Evolutionary conservation across 768 basidiomycete genomes (phyloP), one percentile per base, ranked within the genome.

Genomic region (Boletus subcaerulescens): DNA sequence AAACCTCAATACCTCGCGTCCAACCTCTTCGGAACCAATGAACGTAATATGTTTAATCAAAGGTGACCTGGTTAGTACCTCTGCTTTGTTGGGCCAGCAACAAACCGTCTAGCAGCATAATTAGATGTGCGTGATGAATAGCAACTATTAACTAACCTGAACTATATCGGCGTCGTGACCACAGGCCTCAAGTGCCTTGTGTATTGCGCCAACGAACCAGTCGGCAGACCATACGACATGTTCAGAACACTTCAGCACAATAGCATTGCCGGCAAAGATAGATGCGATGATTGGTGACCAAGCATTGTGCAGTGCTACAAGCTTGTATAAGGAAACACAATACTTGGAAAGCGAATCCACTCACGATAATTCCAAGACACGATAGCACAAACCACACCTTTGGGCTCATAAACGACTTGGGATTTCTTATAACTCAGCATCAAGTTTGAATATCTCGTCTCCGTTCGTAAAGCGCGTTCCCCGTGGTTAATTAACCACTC

Each of bases 321-420:
- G n/a, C 32, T 40, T 12, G n/a, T 32, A 50, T 58, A 18, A 53
- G 44, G 45, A 49, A 45, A 52, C 26, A 31, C 12, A 5, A 26
- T 15, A 5, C 10, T 13, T 12, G 13, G 14, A 32, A 9, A 20
- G 18, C 31, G n/a, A 41, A 70, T 32, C 24, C 11, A 62, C 81
- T 46, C 65, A 93, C 92, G 91, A 68, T 94, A 94, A 63, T 93
- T 94, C 92, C 94, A 98, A 0, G 93, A 95, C 5, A 98, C 93
- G 54, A 96, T 87, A 3, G 86, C 97, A 43, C 90, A 86, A 14
- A 97, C 91, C 1, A 96, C 90, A 24, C 97, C 97, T 20, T 93
- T 80, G 18, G 96, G 96, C 59, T 97, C 92, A 65, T 91, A 96
- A 62, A 90, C 71, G 22, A 95, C 85, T 64, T 85, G 77, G 1